These are phyloP conservation scores for Aechmea fasciata DNA, from an alignment of 176 grass and related monocot genomes.

Conservation along the genomic window DNA sequence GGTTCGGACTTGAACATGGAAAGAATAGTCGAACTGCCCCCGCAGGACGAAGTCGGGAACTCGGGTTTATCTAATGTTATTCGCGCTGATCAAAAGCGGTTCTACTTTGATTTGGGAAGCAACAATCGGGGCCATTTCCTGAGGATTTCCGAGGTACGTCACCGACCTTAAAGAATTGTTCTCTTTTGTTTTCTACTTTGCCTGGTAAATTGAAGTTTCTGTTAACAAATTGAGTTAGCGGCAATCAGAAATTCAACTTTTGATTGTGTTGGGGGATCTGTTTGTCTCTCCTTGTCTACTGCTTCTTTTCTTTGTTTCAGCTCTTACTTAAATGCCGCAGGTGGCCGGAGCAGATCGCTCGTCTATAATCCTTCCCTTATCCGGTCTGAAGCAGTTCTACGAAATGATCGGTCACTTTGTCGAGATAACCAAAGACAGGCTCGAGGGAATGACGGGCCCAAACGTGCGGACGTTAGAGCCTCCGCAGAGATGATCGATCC, in stretches of 20 bases:
- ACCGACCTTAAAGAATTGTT: too few species aligned
- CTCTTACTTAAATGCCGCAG: conserved; percentile 14
- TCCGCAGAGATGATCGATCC: conserved; percentile 58
- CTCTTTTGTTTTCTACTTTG: too few species aligned
- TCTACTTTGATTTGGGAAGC: conserved; percentile 92
- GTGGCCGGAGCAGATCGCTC: conserved; percentile 90
- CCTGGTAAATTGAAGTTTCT: too few species aligned
- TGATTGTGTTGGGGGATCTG: background rate
- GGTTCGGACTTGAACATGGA: conserved; percentile 68
- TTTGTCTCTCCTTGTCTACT: background rate
- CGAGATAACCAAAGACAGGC: conserved; percentile 93
- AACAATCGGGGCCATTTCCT: conserved; percentile 96
- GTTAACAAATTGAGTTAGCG: too few species aligned
- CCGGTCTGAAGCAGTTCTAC: conserved; percentile 94
- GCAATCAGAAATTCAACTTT: too few species aligned
- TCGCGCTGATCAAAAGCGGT: conserved; percentile 91
- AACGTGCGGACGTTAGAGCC: conserved; percentile 70
- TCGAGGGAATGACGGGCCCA: conserved; percentile 75
- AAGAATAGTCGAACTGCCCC: conserved; percentile 59
- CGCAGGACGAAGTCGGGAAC: conserved; percentile 73
- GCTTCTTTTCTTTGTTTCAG: background rate
- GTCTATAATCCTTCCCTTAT: conserved; percentile 86
- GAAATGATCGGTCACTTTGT: conserved; percentile 99
- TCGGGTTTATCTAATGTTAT: conserved; percentile 93
- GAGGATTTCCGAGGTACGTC: conserved; percentile 81